phyloP scores from a whole-genome alignment of 768 basidiomycete species.

The Phlegmacium glaucopus region DNA sequence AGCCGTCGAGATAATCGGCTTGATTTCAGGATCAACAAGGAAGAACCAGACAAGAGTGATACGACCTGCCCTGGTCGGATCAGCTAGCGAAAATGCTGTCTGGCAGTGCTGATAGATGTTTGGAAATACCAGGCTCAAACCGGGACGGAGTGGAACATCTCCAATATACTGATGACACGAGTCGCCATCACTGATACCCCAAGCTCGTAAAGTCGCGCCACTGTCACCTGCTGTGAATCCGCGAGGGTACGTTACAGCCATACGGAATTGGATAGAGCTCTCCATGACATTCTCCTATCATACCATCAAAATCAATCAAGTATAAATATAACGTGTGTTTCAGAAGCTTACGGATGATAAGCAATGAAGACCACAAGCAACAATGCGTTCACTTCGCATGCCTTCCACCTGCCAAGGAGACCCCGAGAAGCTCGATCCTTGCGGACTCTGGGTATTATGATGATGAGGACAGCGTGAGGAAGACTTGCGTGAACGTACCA shows the following conservation, averaged over 20 bases:
- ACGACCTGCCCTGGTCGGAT: conserved; percentile 39
- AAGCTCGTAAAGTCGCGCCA: conserved; percentile 44
- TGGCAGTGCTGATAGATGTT: conserved; percentile 53
- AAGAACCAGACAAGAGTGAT: conserved; percentile 41
- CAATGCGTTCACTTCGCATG: conserved; percentile 50
- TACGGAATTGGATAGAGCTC: conserved; percentile 40
- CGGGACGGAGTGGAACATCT: conserved; percentile 29
- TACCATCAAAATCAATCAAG: not conserved
- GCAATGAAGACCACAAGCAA: conserved; percentile 43
- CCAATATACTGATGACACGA: conserved; percentile 48
- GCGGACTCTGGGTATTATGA: conserved; percentile 21
- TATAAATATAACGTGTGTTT: conserved; percentile 1
- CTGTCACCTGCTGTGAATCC: conserved; percentile 41
- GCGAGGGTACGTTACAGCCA: conserved; percentile 47
- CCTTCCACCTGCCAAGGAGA: conserved; percentile 50
- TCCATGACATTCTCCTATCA: conserved; percentile 41
- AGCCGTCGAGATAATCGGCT: conserved; percentile 38
- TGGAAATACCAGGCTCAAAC: conserved; percentile 45
- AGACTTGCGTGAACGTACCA: conserved; percentile 32
- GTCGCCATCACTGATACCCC: conserved; percentile 46
- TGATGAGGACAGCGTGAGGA: not conserved
- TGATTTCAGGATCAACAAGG: conserved; percentile 46
- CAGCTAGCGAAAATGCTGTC: conserved; percentile 35
- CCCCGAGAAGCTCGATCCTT: conserved; percentile 28
- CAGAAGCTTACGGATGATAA: conserved; percentile 32